These are phyloP conservation scores for Lotus japonicus DNA, from an alignment of 306 rosid genomes.

Conservation along the genomic window DNA sequence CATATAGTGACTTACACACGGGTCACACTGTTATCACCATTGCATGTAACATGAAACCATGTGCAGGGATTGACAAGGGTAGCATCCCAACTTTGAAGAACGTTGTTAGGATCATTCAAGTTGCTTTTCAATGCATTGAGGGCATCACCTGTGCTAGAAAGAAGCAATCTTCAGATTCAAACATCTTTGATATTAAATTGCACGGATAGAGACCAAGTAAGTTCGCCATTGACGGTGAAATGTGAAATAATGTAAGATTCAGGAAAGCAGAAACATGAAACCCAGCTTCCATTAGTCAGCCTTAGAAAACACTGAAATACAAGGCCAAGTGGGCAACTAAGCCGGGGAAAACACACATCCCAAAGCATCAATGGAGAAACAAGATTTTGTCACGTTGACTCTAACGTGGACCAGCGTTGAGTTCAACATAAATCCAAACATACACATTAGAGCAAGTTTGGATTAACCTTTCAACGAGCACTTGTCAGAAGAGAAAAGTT, in stretches of 20 bases:
- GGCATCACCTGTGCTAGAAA: conserved; percentile 68
- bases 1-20: conserved; percentile 67
- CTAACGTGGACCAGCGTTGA: no score
- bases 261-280: conserved; percentile 10
- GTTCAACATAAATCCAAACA: no score
- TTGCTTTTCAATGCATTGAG: conserved; percentile 70
- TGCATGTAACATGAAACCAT: conserved; percentile 94
- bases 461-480: no score
- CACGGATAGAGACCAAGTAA: background rate
- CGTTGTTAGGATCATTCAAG: conserved; percentile 80
- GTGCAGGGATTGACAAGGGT: conserved; percentile 94
- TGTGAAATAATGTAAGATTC: background rate
- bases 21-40: conserved; percentile 72
- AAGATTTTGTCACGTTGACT: no score
- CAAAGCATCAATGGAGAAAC: no score
- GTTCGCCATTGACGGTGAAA: background rate
- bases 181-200: conserved; percentile 5
- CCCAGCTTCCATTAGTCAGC: background rate
- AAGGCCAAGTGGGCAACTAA: background rate
- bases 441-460: no score
- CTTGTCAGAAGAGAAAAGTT: no score
- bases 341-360: no score
- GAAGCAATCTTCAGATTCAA: conserved; percentile 21
- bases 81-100: conserved; percentile 90
- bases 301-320: background rate